Percentiles rank a stretch among this genome's conserved stretches.
These are phyloP conservation scores for Oehlia diaphana DNA, from an alignment of 192 early-diverging fungal species.

Conservation along the genomic window DNA sequence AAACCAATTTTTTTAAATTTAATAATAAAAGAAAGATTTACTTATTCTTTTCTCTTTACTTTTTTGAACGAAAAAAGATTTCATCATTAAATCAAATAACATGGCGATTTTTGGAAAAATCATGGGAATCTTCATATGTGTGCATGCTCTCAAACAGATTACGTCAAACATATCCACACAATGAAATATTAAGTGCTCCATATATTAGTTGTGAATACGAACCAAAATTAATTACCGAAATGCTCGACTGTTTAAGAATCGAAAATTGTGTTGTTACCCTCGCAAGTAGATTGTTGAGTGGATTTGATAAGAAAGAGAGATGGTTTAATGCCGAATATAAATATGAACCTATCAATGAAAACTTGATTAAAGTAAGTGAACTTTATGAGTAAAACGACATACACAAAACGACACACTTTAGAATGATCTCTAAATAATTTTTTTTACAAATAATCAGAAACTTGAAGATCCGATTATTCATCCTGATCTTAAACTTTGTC, in stretches of 20 bases:
- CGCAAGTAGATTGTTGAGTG: not conserved
- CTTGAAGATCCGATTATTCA: slow-evolving; percentile 39
- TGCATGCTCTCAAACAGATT: slow-evolving; percentile 72
- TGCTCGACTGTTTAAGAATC: slow-evolving; percentile 41
- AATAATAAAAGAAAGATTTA: no score
- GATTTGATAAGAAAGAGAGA: slow-evolving; percentile 57
- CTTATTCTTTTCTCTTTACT: no score
- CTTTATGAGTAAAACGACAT: not conserved
- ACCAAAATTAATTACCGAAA: slow-evolving; percentile 60
- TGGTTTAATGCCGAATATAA: slow-evolving; percentile 86
- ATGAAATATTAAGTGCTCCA: slow-evolving; percentile 66
- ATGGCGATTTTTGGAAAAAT: slow-evolving; percentile 80
- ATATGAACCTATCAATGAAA: slow-evolving; percentile 55
- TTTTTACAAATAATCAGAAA: not conserved
- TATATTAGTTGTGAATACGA: slow-evolving; percentile 61
- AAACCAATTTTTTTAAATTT: no score
- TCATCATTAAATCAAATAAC: slow-evolving; percentile 49
- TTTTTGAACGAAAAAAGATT: slow-evolving; percentile 24
- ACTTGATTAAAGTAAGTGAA: slow-evolving; percentile 47
- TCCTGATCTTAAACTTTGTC: slow-evolving; percentile 65
- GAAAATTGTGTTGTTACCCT: not conserved
- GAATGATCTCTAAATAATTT: not conserved
- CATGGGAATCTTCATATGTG: slow-evolving; percentile 61
- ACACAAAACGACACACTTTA: not conserved
- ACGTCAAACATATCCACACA: slow-evolving; percentile 73